Conservation (phyloP, 306 rosid species). For the Lotus japonicus region DNA sequence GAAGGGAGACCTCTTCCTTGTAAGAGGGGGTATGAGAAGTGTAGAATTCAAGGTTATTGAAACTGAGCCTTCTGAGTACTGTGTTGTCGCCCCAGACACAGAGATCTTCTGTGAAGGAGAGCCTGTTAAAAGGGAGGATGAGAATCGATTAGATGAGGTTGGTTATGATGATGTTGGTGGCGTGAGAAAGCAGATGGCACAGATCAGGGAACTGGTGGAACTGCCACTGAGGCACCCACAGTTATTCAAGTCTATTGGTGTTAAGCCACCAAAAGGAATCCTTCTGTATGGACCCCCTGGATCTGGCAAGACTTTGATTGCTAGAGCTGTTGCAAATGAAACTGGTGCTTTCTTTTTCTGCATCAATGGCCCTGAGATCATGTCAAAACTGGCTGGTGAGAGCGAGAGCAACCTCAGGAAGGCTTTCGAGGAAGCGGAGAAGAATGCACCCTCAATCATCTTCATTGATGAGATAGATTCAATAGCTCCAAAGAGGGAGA, state of each 20-base stretch:
- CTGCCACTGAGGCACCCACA: slow-evolving; percentile 96
- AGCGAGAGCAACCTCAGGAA: slow-evolving; percentile 96
- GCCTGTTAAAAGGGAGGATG: slow-evolving; percentile 87
- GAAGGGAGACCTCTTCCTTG: slow-evolving; percentile 91
- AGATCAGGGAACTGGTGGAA: slow-evolving; percentile 87
- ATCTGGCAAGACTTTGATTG: slow-evolving; percentile 87
- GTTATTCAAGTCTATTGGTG: slow-evolving; percentile 88
- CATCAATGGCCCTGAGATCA: slow-evolving; percentile 93
- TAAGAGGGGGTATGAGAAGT: slow-evolving; percentile 98
- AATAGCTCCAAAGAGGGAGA: slow-evolving; percentile 95
- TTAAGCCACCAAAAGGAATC: slow-evolving; percentile 98
- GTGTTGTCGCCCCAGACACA: slow-evolving; percentile 97
- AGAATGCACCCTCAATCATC: slow-evolving; percentile 97
- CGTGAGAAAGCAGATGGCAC: slow-evolving; percentile 96
- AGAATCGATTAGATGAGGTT: slow-evolving; percentile 89
- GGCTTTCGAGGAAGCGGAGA: slow-evolving; percentile 99
- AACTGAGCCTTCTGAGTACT: slow-evolving; percentile 87
- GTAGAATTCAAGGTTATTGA: slow-evolving; percentile 98
- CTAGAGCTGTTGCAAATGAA: slow-evolving; percentile 95
- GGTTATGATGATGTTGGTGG: slow-evolving; percentile 99
- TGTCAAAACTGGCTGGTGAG: slow-evolving; percentile 96
- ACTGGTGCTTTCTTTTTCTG: slow-evolving; percentile 99
- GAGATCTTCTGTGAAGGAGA: slow-evolving; percentile 98
- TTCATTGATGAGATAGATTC: slow-evolving; percentile 96
- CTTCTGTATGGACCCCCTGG: slow-evolving; percentile 92